Base-by-base conservation (phyloP, 768 basidiomycete genomes). In the Lentinula guzmanii region DNA sequence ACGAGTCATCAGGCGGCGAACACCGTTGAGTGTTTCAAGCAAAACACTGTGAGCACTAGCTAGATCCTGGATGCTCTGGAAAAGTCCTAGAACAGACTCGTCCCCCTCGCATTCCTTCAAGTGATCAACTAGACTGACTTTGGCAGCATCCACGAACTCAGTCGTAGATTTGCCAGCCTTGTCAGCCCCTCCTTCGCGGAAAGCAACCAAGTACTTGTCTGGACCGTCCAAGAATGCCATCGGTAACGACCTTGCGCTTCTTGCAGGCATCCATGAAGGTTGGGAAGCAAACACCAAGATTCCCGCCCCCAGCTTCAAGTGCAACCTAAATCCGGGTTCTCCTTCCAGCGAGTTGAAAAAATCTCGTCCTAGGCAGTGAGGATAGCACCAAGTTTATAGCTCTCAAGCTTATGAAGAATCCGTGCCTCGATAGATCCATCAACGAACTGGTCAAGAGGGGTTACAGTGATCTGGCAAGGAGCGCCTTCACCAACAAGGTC, bases 391-490 rank as follows among this genome's bases (percentile, higher is more conserved):
- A 62, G 45, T 34, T 62, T 50, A 39, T 62, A 45, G 11, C 57
- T 53, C 43, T 62, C 42, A 24, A 62, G 53, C 18, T 62, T 54
- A 41, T 62, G 41, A 39, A 62, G 39, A 11, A 62, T 52, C n/a
- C 50, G 52, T 41, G 18, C 45, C 45, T 46, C 45, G 45, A 46
- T 46, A 37, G 61, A 59, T 13, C 35, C 41, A 37, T 58, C 54
- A n/a, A 53, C 63, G 53, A 65, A 64, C 39, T 61, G 50, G 28
- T 39, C 46, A 7, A 65, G 63, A 16, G 65, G 62, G 15, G 63
- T 64, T 15, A 64, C 57, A 45, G 60, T 53, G 18, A 65, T 42
- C 33, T 60, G 51, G 43, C 63, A 63, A 18, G 65, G 65, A 18
- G 64, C 65, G 24, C 65, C 65, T 3, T 65, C 56, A 31, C 63